phyloP scores from a whole-genome alignment of 352 stramenopile genomes.

The Pythium chondricola region DNA sequence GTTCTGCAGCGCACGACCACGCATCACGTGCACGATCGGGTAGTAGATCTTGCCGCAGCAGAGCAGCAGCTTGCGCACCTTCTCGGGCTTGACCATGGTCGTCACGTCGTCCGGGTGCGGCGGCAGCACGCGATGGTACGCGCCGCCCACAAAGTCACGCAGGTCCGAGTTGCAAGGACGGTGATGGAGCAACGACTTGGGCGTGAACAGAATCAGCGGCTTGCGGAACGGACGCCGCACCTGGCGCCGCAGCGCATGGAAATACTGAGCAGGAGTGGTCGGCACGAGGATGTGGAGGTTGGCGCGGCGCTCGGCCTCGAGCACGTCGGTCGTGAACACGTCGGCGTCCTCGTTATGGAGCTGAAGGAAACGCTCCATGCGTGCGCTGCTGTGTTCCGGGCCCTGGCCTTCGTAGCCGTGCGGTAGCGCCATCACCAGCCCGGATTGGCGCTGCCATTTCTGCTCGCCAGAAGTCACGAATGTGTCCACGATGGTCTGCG shows the following conservation, averaged over 20 bases:
- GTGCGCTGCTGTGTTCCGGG: constrained; percentile 77
- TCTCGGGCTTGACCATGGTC: constrained; percentile 55
- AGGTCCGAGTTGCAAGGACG: constrained; percentile 76
- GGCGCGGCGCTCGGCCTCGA: constrained; percentile 37
- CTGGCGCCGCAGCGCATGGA: constrained; percentile 91
- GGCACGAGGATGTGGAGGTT: constrained; percentile 79
- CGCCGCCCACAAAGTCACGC: constrained; percentile 46
- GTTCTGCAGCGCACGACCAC: constrained; percentile 44
- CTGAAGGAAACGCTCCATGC: constrained; percentile 83
- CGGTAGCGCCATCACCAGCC: constrained; percentile 68
- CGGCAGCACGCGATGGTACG: constrained; percentile 69
- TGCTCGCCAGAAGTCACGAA: constrained; percentile 81
- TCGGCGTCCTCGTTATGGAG: constrained; percentile 72
- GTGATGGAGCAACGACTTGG: constrained; percentile 82
- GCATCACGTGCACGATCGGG: constrained; percentile 52
- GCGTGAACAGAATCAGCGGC: constrained; percentile 72
- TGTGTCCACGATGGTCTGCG: constrained; percentile 86
- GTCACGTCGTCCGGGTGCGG: constrained; percentile 63
- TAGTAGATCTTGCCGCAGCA: constrained; percentile 88
- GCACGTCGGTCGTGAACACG: constrained; percentile 40
- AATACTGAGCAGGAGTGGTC: constrained; percentile 94
- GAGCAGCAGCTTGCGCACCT: constrained; percentile 73
- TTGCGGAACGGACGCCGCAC: constrained; percentile 68
- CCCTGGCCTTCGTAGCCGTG: constrained; percentile 86
- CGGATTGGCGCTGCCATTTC: constrained; percentile 89